Evolutionary conservation across 306 rosid genomes (phyloP).

Genomic region (Rubus parviflorus): DNA sequence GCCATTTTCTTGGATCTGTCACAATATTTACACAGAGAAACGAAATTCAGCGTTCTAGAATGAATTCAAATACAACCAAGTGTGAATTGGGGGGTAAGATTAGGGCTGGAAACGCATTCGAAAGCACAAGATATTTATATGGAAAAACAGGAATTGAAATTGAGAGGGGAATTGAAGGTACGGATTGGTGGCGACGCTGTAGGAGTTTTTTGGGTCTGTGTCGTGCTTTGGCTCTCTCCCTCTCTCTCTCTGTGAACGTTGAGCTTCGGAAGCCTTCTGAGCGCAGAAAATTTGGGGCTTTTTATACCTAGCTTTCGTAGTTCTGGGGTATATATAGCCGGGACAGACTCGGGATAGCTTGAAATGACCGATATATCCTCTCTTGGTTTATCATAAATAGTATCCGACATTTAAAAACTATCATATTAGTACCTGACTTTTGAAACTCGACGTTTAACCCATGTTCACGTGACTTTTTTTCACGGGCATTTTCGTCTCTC

Average conservation of each 20-base stretch:
- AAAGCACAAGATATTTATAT: neutral
- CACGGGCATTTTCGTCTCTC: no score
- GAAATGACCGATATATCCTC: conserved; percentile 40
- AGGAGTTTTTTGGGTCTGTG: conserved; percentile 11
- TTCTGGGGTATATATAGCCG: conserved; percentile 61
- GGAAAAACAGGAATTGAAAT: neutral
- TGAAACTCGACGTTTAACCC: no score
- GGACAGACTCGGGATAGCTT: neutral
- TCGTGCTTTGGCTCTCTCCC: neutral
- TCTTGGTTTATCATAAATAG: no score
- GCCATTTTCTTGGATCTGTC: conserved; percentile 73
- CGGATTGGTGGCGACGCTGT: conserved; percentile 25
- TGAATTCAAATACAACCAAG: neutral
- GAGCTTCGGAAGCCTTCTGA: conserved; percentile 31
- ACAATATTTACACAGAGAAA: neutral
- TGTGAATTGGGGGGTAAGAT: neutral
- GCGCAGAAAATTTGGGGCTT: conserved; percentile 73
- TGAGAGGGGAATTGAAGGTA: conserved; percentile 9
- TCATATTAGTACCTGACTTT: no score
- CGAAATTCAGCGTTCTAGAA: neutral
- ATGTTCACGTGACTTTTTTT: no score
- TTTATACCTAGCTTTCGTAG: conserved; percentile 83
- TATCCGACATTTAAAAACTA: no score
- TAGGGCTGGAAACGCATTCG: neutral
- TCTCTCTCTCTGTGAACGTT: conserved; percentile 38